A percentile compares a stretch with the other conserved stretches of the same genome.
Conservation (phyloP, 2,329 filamentous ascomycete genomes). For the Phialophora verrucosa region DNA sequence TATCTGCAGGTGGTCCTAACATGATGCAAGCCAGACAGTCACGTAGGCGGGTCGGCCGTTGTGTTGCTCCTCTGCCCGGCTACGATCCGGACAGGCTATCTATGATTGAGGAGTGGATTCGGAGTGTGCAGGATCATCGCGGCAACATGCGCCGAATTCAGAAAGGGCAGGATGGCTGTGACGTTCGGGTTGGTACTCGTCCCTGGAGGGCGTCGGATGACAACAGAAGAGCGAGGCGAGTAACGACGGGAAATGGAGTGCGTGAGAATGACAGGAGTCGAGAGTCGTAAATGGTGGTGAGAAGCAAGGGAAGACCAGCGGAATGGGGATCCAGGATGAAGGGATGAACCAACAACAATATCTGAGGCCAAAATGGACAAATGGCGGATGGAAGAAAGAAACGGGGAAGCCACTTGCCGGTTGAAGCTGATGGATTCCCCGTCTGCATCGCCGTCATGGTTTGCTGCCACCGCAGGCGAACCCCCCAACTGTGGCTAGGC, state of each 20-base stretch:
- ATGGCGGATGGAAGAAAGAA: slow-evolving; percentile 22
- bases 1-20: slow-evolving; percentile 24
- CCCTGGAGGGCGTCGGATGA: not conserved
- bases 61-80: slow-evolving; percentile 22
- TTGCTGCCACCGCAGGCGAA: not conserved
- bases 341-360: slow-evolving; percentile 15
- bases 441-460: slow-evolving; percentile 15
- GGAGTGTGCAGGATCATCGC: slow-evolving; percentile 27
- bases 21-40: slow-evolving; percentile 16
- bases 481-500: slow-evolving; percentile 9
- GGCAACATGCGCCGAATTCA: slow-evolving; percentile 15
- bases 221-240: slow-evolving; percentile 10
- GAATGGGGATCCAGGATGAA: slow-evolving; percentile 17
- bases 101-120: slow-evolving; percentile 13
- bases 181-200: not conserved
- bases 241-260: slow-evolving; percentile 9
- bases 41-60: slow-evolving; percentile 7
- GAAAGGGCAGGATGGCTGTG: not conserved
- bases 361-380: slow-evolving; percentile 15
- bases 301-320: slow-evolving; percentile 2
- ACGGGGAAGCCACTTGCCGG: slow-evolving; percentile 21
- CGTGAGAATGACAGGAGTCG: slow-evolving; percentile 13
- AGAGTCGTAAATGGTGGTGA: slow-evolving; percentile 17
- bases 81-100: slow-evolving; percentile 23
- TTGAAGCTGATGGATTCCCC: slow-evolving; percentile 8